Conservation (phyloP, 2,329 filamentous ascomycete species). For the Fusarium sp. region DNA sequence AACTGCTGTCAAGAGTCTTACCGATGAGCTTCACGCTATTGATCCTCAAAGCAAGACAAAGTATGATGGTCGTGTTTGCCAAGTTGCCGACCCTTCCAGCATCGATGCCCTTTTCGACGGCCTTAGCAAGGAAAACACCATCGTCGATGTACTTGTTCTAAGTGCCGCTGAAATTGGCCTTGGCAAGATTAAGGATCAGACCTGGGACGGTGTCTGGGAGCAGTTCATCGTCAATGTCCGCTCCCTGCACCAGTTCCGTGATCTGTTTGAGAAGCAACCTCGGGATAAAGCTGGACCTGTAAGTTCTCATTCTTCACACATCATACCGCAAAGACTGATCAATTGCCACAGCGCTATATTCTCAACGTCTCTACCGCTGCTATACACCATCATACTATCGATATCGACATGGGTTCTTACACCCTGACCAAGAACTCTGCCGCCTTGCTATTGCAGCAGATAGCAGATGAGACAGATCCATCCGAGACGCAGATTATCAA, state of each 20-base stretch:
- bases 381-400: too few species aligned
- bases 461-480: background rate
- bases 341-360: background rate
- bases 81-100: background rate
- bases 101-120: background rate
- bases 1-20: background rate
- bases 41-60: background rate
- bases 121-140: rapidly evolving
- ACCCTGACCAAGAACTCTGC: background rate
- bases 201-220: too few species aligned
- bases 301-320: too few species aligned
- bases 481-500: background rate
- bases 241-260: too few species aligned
- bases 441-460: background rate
- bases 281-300: rapidly evolving
- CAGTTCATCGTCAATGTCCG: too few species aligned
- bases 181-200: too few species aligned
- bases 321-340: too few species aligned
- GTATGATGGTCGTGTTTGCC: background rate
- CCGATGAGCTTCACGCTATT: background rate
- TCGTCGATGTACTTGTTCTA: background rate
- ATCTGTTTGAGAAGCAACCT: too few species aligned
- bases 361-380: background rate
- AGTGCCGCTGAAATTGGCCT: background rate
- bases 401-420: rapidly evolving